Conservation (phyloP, 1,284 basidiomycete species). For the Naganishia albida region DNA sequence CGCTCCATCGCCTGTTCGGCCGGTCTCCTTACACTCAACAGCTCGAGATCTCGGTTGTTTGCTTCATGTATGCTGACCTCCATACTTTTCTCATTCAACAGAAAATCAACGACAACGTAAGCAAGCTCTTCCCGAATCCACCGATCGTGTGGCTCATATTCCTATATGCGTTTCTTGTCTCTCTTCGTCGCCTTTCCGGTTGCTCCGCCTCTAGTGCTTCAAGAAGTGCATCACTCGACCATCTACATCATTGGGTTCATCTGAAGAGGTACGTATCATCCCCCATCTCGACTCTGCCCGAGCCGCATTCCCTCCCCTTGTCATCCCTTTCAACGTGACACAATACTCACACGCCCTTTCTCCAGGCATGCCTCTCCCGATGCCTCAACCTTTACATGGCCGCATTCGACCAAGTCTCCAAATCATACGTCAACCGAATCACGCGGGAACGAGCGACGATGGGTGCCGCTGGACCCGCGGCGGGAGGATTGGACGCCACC, state of each 20-base stretch:
- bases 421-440: conserved; percentile 50
- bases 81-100: neutral
- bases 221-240: conserved; percentile 52
- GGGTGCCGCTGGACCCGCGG: conserved; percentile 16
- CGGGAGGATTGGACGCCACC: conserved; percentile 27
- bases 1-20: no score
- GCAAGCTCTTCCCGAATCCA: conserved; percentile 25
- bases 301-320: neutral
- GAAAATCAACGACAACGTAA: conserved; percentile 56
- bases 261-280: conserved; percentile 47
- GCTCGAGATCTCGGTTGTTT: no score
- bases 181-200: neutral
- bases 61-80: neutral
- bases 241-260: conserved; percentile 44
- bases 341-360: neutral
- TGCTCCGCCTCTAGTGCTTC: conserved; percentile 47
- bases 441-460: conserved; percentile 42
- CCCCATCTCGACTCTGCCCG: neutral
- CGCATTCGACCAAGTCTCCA: conserved; percentile 53
- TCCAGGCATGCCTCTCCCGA: conserved; percentile 49
- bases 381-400: conserved; percentile 55
- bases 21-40: no score
- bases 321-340: neutral
- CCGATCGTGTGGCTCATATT: neutral
- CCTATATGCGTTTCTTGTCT: neutral